Evolutionary conservation across 768 basidiomycete genomes (phyloP).

Genomic region (Candolleomyces efflorescens): DNA sequence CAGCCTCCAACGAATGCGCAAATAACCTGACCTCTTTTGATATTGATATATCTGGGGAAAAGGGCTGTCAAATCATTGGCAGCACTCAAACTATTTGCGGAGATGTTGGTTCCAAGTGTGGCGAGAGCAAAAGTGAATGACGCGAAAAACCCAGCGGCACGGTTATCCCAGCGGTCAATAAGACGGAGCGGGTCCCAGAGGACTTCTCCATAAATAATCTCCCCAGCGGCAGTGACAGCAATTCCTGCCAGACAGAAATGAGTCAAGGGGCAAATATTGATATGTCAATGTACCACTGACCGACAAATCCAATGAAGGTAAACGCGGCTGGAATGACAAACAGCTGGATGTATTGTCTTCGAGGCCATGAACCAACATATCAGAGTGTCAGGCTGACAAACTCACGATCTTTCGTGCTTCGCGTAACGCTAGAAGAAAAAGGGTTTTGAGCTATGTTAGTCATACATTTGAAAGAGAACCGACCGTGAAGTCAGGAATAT

Average conservation of each 20-base stretch:
- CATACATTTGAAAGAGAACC: not conserved
- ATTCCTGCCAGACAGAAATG: slow-evolving; percentile 38
- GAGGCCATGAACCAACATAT: not conserved
- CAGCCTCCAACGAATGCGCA: slow-evolving; percentile 83
- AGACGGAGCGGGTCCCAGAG: slow-evolving; percentile 75
- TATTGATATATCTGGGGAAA: slow-evolving; percentile 74
- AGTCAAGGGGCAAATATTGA: not conserved
- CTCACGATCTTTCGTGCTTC: slow-evolving; percentile 57
- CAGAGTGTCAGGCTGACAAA: not conserved
- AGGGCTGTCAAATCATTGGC: slow-evolving; percentile 86
- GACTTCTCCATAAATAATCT: slow-evolving; percentile 59
- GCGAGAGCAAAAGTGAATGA: slow-evolving; percentile 70
- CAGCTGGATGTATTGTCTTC: slow-evolving; percentile 62
- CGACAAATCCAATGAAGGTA: slow-evolving; percentile 72
- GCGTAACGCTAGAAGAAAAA: slow-evolving; percentile 63
- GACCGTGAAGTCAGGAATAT: slow-evolving; percentile 82
- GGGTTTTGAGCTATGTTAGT: not conserved
- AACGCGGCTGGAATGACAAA: slow-evolving; percentile 75
- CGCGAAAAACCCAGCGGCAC: slow-evolving; percentile 82
- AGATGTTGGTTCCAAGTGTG: slow-evolving; percentile 69
- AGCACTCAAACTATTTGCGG: slow-evolving; percentile 68
- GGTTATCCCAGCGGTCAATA: slow-evolving; percentile 80
- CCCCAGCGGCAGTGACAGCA: slow-evolving; percentile 73
- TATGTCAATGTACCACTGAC: slow-evolving; percentile 12
- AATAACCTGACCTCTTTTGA: slow-evolving; percentile 72